These are phyloP conservation scores for Hemisphaericaspora xylanilytica DNA, from an alignment of 1,139 yeast species.

Conservation along the genomic window DNA sequence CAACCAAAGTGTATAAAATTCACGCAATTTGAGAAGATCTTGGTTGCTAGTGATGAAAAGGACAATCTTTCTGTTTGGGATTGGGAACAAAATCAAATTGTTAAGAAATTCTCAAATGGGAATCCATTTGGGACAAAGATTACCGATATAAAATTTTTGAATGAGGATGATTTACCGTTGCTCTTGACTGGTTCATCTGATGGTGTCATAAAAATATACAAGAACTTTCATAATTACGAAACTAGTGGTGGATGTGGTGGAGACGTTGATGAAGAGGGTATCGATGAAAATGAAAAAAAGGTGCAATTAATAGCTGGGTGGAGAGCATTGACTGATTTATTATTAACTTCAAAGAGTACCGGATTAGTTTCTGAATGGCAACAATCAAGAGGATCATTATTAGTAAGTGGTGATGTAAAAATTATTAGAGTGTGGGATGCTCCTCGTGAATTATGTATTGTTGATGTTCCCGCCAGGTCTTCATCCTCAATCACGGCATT, in stretches of 20 bases:
- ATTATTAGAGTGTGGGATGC: constrained; percentile 96
- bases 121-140: constrained; percentile 87
- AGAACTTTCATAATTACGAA: constrained; percentile 62
- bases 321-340: constrained; percentile 87
- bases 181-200: constrained; percentile 88
- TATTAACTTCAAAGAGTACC: constrained; percentile 75
- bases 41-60: constrained; percentile 80
- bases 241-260: constrained; percentile 14
- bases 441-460: constrained; percentile 81
- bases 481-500: constrained; percentile 85
- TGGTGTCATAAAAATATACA: constrained; percentile 85
- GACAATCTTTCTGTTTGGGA: constrained; percentile 88
- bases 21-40: constrained; percentile 85
- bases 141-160: constrained; percentile 80
- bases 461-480: constrained; percentile 88
- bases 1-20: constrained; percentile 79
- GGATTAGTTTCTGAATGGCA: constrained; percentile 96
- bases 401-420: constrained; percentile 95
- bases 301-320: constrained; percentile 79
- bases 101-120: constrained; percentile 75
- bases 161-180: constrained; percentile 89
- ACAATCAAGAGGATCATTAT: constrained; percentile 85
- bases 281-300: constrained; percentile 20
- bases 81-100: constrained; percentile 61
- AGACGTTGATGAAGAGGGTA: constrained; percentile 34